These are phyloP conservation scores for Flaveria sonorensis DNA, from an alignment of 129 eudicot species.

Conservation along the genomic window DNA sequence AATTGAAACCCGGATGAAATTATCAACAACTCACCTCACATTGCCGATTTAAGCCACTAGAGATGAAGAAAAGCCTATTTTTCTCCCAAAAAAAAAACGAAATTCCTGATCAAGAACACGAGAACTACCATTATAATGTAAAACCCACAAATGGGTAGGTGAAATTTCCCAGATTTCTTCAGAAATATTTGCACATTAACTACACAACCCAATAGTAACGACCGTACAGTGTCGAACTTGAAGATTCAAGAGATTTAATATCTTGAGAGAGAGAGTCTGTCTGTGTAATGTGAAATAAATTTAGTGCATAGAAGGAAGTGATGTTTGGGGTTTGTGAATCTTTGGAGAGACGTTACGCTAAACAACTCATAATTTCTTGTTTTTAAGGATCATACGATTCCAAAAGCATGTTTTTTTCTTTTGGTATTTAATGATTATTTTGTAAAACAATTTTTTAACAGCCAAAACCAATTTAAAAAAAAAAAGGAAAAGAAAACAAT, in stretches of 20 bases:
- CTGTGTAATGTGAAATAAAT: too few relatives aligned
- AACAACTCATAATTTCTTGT: conserved; percentile 33
- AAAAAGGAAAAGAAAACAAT: not conserved
- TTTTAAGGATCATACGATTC: conserved; percentile 8
- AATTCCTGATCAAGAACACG: conserved; percentile 30
- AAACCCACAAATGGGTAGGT: conserved; percentile 29
- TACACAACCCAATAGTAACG: conserved; percentile 5
- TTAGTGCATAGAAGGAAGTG: conserved; percentile 10
- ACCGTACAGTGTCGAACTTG: conserved; percentile 25
- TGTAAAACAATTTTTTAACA: too few relatives aligned
- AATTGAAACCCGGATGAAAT: conserved; percentile 7
- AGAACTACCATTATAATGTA: conserved; percentile 23
- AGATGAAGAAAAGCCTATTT: conserved; percentile 16
- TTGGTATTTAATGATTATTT: not conserved
- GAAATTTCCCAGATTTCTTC: conserved; percentile 33
- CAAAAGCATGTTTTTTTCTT: conserved; percentile 23
- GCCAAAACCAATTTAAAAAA: too few relatives aligned
- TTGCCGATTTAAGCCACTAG: conserved; percentile 33
- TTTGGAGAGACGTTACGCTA: conserved; percentile 61
- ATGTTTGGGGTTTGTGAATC: conserved; percentile 55
- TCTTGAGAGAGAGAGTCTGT: not conserved
- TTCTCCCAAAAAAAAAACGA: conserved; percentile 7
- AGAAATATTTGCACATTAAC: not conserved
- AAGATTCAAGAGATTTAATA: not conserved
- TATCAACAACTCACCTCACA: conserved; percentile 49